Evolutionary conservation across 257 asterid genomes (phyloP).

Genomic region (Nicotiana undulata): DNA sequence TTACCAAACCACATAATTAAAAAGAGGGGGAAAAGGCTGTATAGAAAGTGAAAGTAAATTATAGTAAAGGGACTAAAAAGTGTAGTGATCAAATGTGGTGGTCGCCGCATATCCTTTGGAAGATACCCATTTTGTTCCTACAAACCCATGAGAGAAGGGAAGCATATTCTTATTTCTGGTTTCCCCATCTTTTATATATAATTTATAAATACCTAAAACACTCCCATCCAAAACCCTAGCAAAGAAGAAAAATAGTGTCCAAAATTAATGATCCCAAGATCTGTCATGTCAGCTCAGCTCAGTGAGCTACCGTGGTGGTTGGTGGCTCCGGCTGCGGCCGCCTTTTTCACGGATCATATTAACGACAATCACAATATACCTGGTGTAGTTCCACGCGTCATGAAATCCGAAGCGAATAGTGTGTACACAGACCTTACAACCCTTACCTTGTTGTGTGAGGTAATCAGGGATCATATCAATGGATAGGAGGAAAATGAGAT

Average conservation of each 20-base stretch:
- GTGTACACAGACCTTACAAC: too few relatives aligned
- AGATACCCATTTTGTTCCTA: constrained; percentile 29
- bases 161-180: constrained; percentile 19
- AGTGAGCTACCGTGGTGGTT: neutral
- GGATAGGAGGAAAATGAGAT: neutral
- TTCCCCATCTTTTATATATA: neutral
- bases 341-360: neutral
- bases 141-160: constrained; percentile 10
- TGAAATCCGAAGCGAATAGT: too few relatives aligned
- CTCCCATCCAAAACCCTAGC: neutral
- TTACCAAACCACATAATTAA: neutral
- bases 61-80: constrained; percentile 13
- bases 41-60: neutral
- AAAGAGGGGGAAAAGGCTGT: neutral
- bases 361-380: too few relatives aligned
- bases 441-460: too few relatives aligned
- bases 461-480: neutral
- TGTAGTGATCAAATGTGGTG: constrained; percentile 27
- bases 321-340: neutral
- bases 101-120: constrained; percentile 49
- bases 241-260: neutral
- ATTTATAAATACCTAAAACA: neutral
- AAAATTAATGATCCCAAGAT: neutral
- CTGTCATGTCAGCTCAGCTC: neutral
- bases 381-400: too few relatives aligned